phyloP scores from a whole-genome alignment of 2,329 filamentous ascomycete genomes.

The Aspergillaceae sp. region DNA sequence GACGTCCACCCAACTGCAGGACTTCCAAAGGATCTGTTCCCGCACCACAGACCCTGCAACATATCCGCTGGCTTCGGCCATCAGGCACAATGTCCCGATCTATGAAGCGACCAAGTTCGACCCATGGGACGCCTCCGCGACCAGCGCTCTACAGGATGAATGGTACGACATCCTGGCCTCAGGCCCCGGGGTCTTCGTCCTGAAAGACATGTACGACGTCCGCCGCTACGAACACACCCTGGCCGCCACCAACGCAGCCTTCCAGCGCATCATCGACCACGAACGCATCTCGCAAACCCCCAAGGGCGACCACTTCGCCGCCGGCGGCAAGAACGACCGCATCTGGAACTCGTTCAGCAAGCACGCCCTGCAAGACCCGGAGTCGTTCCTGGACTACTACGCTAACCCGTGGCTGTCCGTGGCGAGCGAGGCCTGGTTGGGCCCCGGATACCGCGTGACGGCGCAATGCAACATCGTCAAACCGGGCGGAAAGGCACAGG shows the following conservation, averaged over 20 bases:
- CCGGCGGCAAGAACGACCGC: conserved; percentile 47
- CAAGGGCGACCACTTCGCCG: conserved; percentile 55
- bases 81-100: conserved; percentile 48
- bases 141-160: conserved; percentile 48
- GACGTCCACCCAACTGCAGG: conserved; percentile 22
- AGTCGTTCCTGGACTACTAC: conserved; percentile 50
- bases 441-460: conserved; percentile 52
- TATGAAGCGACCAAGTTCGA: conserved; percentile 42
- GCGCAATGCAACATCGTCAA: conserved; percentile 56
- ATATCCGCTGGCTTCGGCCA: conserved; percentile 42
- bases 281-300: conserved; percentile 29
- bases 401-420: conserved; percentile 50
- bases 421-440: conserved; percentile 50
- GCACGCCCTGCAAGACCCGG: conserved; percentile 45
- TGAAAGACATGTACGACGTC: conserved; percentile 44
- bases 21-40: conserved; percentile 40
- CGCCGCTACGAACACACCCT: conserved; percentile 31
- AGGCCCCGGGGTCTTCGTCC: conserved; percentile 54
- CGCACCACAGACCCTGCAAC: conserved; percentile 26
- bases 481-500: conserved; percentile 50
- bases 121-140: conserved; percentile 19
- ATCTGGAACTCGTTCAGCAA: conserved; percentile 62
- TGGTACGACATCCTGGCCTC: conserved; percentile 50
- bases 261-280: conserved; percentile 40
- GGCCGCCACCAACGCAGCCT: conserved; percentile 41